These are phyloP conservation scores for Penicillium sp. DNA, from an alignment of 2,329 filamentous ascomycete genomes.

Conservation along the genomic window DNA sequence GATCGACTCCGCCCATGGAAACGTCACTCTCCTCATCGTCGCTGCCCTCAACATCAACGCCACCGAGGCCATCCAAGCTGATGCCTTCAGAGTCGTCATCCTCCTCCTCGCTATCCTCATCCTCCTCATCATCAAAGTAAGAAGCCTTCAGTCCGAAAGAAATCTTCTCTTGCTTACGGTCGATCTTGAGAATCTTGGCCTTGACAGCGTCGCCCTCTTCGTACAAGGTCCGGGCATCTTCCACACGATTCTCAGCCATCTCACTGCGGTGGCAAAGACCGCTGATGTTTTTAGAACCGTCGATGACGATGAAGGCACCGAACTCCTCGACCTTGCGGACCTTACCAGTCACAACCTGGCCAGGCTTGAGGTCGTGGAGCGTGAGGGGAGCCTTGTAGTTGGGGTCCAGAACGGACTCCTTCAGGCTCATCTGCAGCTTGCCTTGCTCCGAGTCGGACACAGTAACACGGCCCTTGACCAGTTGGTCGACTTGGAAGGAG, in stretches of 20 bases:
- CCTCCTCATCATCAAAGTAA: constrained; percentile 61
- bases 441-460: constrained; percentile 58
- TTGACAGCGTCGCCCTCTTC: constrained; percentile 84
- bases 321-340: constrained; percentile 91
- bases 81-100: too few relatives aligned
- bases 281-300: constrained; percentile 78
- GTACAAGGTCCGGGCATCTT: constrained; percentile 79
- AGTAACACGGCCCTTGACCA: constrained; percentile 79
- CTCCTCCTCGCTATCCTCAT: constrained; percentile 40
- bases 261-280: constrained; percentile 87
- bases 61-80: constrained; percentile 26
- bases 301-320: constrained; percentile 85
- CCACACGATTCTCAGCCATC: constrained; percentile 73
- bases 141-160: constrained; percentile 89
- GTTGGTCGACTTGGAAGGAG: constrained; percentile 74
- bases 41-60: constrained; percentile 28
- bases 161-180: constrained; percentile 65
- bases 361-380: constrained; percentile 66
- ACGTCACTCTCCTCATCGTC: constrained; percentile 31
- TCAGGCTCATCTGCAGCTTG: constrained; percentile 77
- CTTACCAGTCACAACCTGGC: constrained; percentile 78
- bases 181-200: constrained; percentile 72
- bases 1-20: constrained; percentile 39
- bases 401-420: constrained; percentile 71
- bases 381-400: constrained; percentile 65